These are phyloP conservation scores for Yamadazyma tumulicola DNA, from an alignment of 805 yeast genomes.

Conservation along the genomic window DNA sequence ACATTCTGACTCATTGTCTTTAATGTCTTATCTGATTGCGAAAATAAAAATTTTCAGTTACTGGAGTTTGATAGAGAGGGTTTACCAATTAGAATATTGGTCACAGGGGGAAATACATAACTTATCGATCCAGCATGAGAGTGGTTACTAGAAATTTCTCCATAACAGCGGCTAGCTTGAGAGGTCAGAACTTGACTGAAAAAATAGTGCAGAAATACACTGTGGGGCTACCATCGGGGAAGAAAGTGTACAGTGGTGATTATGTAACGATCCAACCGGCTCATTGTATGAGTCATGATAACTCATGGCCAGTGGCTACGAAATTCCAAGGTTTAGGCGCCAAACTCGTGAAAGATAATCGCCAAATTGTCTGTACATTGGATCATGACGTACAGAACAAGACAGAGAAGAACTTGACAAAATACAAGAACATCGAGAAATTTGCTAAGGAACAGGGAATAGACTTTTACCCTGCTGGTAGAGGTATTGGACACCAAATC, in stretches of 20 bases:
- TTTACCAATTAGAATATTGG: slow-evolving; percentile 1
- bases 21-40: too few species aligned
- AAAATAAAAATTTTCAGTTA: too few species aligned
- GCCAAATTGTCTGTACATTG: slow-evolving; percentile 92
- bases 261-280: slow-evolving; percentile 93
- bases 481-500: slow-evolving; percentile 98
- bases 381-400: slow-evolving; percentile 98
- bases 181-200: slow-evolving; percentile 87
- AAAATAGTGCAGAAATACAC: slow-evolving; percentile 93
- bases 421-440: slow-evolving; percentile 82
- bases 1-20: slow-evolving; percentile 16
- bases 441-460: slow-evolving; percentile 90
- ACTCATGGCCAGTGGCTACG: slow-evolving; percentile 98
- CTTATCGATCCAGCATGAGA: slow-evolving; percentile 1
- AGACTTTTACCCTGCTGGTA: slow-evolving; percentile 97
- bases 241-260: slow-evolving; percentile 83
- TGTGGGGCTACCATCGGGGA: slow-evolving; percentile 74
- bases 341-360: slow-evolving; percentile 69
- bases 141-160: slow-evolving; percentile 18
- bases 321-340: slow-evolving; percentile 97
- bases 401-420: slow-evolving; percentile 79
- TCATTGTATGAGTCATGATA: slow-evolving; percentile 99
- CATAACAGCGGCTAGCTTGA: slow-evolving; percentile 15
- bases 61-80: too few species aligned
- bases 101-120: not conserved